These are phyloP conservation scores for Rachicladosporium sp. DNA, from an alignment of 2,329 filamentous ascomycete genomes.

Conservation along the genomic window DNA sequence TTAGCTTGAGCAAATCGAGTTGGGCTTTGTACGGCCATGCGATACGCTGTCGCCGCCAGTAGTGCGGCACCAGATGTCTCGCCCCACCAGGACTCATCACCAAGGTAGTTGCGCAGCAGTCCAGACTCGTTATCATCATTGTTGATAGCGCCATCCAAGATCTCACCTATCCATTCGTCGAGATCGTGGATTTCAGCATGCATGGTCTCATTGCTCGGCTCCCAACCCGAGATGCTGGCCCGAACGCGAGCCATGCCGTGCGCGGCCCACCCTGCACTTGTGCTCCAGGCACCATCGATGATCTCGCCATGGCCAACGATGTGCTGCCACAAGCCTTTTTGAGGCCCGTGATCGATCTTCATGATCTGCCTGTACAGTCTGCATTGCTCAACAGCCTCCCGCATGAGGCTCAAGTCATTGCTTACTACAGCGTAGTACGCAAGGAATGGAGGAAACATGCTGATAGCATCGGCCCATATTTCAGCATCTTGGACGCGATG, in stretches of 20 bases:
- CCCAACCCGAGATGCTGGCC: constrained; percentile 29
- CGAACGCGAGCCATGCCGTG: constrained; percentile 36
- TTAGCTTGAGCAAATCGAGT: constrained; percentile 19
- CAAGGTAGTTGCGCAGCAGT: constrained; percentile 37
- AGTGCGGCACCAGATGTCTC: constrained; percentile 39
- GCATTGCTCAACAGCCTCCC: constrained; percentile 30
- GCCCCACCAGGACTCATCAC: constrained; percentile 32
- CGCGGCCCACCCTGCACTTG: constrained; percentile 37
- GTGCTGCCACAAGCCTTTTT: constrained; percentile 32
- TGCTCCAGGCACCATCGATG: constrained; percentile 35
- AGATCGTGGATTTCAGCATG: constrained; percentile 16
- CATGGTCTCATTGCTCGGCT: constrained; percentile 11
- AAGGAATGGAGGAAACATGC: constrained; percentile 39
- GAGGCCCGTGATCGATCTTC: constrained; percentile 12
- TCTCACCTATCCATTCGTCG: constrained; percentile 23
- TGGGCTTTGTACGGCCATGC: constrained; percentile 33
- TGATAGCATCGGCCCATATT: constrained; percentile 38
- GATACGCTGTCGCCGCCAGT: constrained; percentile 32
- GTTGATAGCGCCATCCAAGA: constrained; percentile 25
- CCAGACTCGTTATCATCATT: constrained; percentile 23
- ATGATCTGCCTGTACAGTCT: constrained; percentile 31
- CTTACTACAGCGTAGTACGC: constrained; percentile 34
- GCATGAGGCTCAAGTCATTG: constrained; percentile 23
- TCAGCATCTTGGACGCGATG: constrained; percentile 33
- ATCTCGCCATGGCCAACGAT: constrained; percentile 27